These are phyloP conservation scores for Datisca glomerata DNA, from an alignment of 306 rosid genomes.

Conservation along the genomic window DNA sequence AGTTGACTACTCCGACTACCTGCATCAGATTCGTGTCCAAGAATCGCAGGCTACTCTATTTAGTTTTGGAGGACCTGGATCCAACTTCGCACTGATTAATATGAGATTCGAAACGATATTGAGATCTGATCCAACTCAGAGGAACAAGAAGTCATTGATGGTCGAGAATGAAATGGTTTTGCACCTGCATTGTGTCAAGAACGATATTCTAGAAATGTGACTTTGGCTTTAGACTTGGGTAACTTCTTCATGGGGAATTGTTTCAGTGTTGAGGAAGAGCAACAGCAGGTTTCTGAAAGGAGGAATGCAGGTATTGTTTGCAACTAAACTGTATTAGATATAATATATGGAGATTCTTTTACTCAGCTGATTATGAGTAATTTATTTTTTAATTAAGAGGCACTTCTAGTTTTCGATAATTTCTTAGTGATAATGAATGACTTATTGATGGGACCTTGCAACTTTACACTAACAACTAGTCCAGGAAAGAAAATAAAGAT, in stretches of 20 bases:
- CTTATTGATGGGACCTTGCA: no score
- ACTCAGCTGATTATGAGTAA: not conserved
- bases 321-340: no score
- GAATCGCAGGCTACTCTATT: not conserved
- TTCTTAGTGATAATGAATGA: no score
- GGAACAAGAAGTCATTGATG: not conserved
- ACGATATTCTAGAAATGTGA: no score
- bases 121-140: not conserved
- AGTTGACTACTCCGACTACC: not conserved
- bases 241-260: not conserved
- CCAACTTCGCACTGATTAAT: no score
- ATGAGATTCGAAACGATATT: not conserved
- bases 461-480: no score
- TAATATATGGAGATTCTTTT: no score
- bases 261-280: not conserved
- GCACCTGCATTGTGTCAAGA: no score
- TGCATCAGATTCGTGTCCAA: not conserved
- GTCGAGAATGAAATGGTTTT: not conserved
- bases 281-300: not conserved
- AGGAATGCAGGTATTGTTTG: not conserved
- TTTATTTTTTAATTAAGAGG: not conserved
- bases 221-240: no score
- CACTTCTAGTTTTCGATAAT: not conserved
- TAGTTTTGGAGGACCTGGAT: not conserved
- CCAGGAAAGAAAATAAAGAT: no score